These are phyloP conservation scores for Acanthamoeba sp. DNA, from an alignment of 208 protist species.

Conservation along the genomic window DNA sequence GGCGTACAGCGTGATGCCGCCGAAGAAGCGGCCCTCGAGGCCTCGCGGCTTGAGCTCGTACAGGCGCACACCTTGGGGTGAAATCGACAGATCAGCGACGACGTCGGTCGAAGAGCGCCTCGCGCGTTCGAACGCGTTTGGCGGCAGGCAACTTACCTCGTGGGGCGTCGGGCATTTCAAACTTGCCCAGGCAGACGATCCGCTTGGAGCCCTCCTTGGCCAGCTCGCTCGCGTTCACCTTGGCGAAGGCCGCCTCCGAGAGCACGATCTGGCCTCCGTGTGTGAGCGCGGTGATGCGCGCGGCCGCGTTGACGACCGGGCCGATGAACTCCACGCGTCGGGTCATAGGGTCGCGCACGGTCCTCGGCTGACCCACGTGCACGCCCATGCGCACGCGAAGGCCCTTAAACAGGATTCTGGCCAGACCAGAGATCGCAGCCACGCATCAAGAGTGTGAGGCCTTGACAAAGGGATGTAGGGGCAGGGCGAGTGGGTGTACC, in stretches of 20 bases:
- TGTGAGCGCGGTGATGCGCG: constrained; percentile 46
- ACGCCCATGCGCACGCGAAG: constrained; percentile 60
- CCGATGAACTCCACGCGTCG: constrained; percentile 49
- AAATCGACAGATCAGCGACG: too few relatives aligned
- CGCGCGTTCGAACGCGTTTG: too few relatives aligned
- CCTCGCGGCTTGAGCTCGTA: constrained; percentile 14
- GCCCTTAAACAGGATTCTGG: constrained; percentile 25
- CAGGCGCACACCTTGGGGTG: background rate
- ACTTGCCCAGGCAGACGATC: constrained; percentile 18
- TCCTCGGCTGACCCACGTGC: constrained; percentile 10
- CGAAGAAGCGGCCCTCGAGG: constrained; percentile 50
- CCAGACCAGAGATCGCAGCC: too few relatives aligned
- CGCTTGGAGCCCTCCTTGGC: background rate
- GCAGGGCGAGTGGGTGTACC: background rate
- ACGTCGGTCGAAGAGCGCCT: too few relatives aligned
- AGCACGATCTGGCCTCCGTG: constrained; percentile 48
- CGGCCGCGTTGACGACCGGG: constrained; percentile 16
- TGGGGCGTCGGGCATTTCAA: constrained; percentile 59
- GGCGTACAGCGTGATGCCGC: background rate
- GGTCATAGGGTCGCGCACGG: constrained; percentile 48
- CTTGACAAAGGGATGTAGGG: background rate
- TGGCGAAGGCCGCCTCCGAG: constrained; percentile 28
- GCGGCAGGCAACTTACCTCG: background rate
- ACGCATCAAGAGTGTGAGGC: background rate
- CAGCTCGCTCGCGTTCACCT: constrained; percentile 2